Conservation (phyloP, 306 rosid genomes). For the Canavalia ensiformis region DNA sequence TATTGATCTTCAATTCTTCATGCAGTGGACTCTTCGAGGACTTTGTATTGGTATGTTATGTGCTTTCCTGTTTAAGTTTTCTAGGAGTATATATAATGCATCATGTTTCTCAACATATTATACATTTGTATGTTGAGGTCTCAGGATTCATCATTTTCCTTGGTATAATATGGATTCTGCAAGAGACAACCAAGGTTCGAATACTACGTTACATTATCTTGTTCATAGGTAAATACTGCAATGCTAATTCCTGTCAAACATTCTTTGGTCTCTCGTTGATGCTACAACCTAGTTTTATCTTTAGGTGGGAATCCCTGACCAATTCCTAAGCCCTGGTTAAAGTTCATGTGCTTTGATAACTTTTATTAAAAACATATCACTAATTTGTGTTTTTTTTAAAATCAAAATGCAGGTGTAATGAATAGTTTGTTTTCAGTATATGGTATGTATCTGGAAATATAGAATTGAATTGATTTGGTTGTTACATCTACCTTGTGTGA, state of each 20-base stretch:
- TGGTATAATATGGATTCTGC: constrained; percentile 69
- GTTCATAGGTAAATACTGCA: constrained; percentile 59
- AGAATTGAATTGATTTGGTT: constrained; percentile 22
- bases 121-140: constrained; percentile 32
- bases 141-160: constrained; percentile 73
- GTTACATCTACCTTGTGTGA: constrained; percentile 16
- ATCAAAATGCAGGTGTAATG: constrained; percentile 70
- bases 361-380: constrained; percentile 1
- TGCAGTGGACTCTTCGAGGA: constrained; percentile 83
- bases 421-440: constrained; percentile 76
- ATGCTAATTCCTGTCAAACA: neutral
- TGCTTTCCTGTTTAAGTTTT: constrained; percentile 9
- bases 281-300: neutral
- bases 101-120: constrained; percentile 33
- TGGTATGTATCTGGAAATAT: constrained; percentile 55
- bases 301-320: constrained; percentile 1
- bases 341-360: neutral
- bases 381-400: neutral
- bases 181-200: constrained; percentile 69
- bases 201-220: constrained; percentile 66
- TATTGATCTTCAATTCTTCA: constrained; percentile 2
- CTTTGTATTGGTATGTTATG: constrained; percentile 70
- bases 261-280: neutral
- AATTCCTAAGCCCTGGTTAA: neutral
- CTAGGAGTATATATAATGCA: constrained; percentile 6